Percentiles rank a stretch among this genome's conserved stretches.
phyloP scores from a whole-genome alignment of 257 asterid species.

The Solanum verrucosum region DNA sequence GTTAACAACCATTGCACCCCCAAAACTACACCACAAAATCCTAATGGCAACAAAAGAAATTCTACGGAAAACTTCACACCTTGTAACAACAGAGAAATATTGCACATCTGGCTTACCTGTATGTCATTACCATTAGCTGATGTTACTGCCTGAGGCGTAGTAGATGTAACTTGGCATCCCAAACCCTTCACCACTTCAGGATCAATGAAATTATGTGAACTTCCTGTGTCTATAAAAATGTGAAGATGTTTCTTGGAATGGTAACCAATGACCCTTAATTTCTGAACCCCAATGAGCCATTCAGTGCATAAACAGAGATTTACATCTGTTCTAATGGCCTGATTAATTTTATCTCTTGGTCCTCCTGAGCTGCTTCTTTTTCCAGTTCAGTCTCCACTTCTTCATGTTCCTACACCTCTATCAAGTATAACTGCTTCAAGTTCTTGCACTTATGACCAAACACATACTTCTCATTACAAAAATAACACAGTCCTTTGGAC shows the following conservation, averaged over 20 bases:
- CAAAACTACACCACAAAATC: neutral
- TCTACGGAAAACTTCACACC: neutral
- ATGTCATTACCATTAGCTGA: neutral
- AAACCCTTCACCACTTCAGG: neutral
- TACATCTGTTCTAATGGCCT: neutral
- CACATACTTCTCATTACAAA: neutral
- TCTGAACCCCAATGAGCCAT: neutral
- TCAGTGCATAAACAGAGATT: neutral
- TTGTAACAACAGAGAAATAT: neutral
- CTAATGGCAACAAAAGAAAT: neutral
- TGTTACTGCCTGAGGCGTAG: neutral
- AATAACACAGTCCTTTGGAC: neutral
- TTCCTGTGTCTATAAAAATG: neutral
- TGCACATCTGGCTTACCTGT: neutral
- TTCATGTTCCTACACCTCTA: neutral
- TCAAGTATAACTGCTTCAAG: neutral
- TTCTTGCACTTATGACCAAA: neutral
- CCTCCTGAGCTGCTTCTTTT: neutral
- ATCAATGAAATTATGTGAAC: neutral
- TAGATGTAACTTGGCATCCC: neutral
- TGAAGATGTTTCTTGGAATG: neutral
- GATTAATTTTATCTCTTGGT: too few relatives aligned
- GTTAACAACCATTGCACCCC: neutral
- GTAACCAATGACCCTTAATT: neutral
- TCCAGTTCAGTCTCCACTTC: rapidly evolving